phyloP scores from a whole-genome alignment of 31 red algal genomes.

The Asparagopsis taxiformis region DNA sequence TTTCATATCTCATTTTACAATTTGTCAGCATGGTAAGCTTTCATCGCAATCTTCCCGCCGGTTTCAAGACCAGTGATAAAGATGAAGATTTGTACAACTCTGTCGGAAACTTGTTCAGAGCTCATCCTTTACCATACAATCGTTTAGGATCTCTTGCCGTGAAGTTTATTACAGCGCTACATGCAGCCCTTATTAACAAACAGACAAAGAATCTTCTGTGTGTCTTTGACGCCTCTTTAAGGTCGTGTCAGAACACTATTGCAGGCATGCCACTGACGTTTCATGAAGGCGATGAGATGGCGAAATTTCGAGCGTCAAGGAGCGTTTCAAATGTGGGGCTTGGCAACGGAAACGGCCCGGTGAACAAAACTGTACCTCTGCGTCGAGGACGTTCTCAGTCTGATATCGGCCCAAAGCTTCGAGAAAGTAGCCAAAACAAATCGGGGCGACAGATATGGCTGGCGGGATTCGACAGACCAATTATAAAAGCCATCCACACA shows the following conservation, averaged over 20 bases:
- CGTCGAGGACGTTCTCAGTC: background rate
- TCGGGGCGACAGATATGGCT: background rate
- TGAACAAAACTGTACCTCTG: background rate
- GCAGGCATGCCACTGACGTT: background rate
- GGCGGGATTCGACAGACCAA: background rate
- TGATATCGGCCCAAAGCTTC: background rate
- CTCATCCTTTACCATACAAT: background rate
- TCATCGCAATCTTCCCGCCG: background rate
- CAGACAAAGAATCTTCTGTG: background rate
- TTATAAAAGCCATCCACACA: conserved; percentile 1
- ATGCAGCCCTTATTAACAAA: conserved; percentile 2
- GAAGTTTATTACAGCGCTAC: background rate
- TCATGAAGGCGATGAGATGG: background rate
- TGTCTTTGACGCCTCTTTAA: conserved; percentile 3
- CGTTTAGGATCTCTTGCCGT: background rate
- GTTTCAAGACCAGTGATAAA: background rate
- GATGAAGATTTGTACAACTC: background rate
- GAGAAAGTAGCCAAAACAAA: background rate
- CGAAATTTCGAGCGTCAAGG: background rate
- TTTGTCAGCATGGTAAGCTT: background rate
- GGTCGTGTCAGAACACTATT: background rate
- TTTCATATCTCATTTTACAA: background rate
- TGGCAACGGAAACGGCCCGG: background rate
- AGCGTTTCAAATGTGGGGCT: background rate
- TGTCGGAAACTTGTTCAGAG: background rate